These are phyloP conservation scores for Russula compacta DNA, from an alignment of 768 basidiomycete genomes.

Conservation along the genomic window DNA sequence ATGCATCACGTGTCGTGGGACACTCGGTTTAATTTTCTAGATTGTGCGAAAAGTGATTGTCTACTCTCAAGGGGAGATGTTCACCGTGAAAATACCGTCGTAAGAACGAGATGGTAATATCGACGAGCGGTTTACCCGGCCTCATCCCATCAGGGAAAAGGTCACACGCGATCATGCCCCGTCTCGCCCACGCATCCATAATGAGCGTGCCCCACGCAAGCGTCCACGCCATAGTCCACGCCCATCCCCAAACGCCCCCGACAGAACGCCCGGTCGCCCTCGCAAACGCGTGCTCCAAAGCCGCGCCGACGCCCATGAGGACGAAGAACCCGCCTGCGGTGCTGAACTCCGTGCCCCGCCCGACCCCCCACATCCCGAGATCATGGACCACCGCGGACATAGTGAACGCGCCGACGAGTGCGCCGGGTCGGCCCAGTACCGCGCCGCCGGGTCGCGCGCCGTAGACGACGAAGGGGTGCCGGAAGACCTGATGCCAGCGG, in stretches of 20 bases:
- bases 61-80: no score
- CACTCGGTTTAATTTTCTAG: no score
- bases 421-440: conserved; percentile 41
- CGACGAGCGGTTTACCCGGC: conserved; percentile 4
- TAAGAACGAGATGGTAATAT: not conserved
- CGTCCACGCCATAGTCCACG: conserved; percentile 47
- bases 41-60: no score
- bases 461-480: conserved; percentile 25
- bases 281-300: conserved; percentile 42
- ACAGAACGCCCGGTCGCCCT: conserved; percentile 36
- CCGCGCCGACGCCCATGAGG: conserved; percentile 45
- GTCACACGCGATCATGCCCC: conserved; percentile 9
- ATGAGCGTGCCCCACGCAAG: conserved; percentile 31
- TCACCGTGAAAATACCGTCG: no score
- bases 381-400: conserved; percentile 53
- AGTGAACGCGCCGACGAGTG: conserved; percentile 49
- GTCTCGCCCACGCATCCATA: conserved; percentile 15
- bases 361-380: conserved; percentile 53
- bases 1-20: no score
- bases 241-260: conserved; percentile 39
- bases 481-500: conserved; percentile 34
- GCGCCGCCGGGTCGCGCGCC: conserved; percentile 29
- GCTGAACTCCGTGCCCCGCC: conserved; percentile 39
- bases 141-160: not conserved
- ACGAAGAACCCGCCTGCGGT: conserved; percentile 46